Evolutionary conservation across 2,329 filamentous ascomycete species (phyloP).

Genomic region (Byssoonygena ceratinophila): DNA sequence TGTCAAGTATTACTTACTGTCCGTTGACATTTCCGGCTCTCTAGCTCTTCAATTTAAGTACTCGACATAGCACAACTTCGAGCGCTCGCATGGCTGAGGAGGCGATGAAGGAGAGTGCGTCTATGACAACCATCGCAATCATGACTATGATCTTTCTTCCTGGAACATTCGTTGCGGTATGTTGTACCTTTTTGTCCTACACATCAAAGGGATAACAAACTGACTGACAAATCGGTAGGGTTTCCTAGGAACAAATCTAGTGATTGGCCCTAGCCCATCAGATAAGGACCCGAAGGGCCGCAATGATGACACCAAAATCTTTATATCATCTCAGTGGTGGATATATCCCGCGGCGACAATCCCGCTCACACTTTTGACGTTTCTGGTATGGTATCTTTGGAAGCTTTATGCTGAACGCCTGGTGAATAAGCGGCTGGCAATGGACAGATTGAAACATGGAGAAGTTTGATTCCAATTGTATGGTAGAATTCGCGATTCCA

Average conservation of each 20-base stretch:
- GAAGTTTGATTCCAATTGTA: not conserved
- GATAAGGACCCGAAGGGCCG: not conserved
- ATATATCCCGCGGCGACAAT: conserved; percentile 16
- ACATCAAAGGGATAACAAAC: not conserved
- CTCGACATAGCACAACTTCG: conserved; percentile 8
- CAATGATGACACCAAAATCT: conserved; percentile 2
- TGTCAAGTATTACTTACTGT: not conserved
- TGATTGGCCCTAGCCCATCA: not conserved
- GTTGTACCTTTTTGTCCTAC: not conserved
- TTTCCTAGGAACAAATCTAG: conserved; percentile 12
- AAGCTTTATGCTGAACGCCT: conserved; percentile 13
- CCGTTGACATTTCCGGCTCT: not conserved
- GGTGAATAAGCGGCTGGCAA: conserved; percentile 7
- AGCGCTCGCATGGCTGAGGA: conserved; percentile 15
- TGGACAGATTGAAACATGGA: conserved; percentile 1
- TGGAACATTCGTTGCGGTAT: conserved; percentile 31
- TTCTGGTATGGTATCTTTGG: conserved; percentile 12
- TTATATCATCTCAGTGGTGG: conserved; percentile 14
- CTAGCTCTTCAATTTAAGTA: conserved; percentile 13
- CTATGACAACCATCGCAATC: conserved; percentile 33
- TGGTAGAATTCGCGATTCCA: too few species aligned
- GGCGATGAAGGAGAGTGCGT: conserved; percentile 26
- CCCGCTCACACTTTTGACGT: conserved; percentile 14
- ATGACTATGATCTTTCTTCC: conserved; percentile 36
- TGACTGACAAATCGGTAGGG: not conserved